Evolutionary conservation across 1,284 basidiomycete species (phyloP), one percentile per base, ranked within the genome.

Genomic region (Naganishia liquefaciens): DNA sequence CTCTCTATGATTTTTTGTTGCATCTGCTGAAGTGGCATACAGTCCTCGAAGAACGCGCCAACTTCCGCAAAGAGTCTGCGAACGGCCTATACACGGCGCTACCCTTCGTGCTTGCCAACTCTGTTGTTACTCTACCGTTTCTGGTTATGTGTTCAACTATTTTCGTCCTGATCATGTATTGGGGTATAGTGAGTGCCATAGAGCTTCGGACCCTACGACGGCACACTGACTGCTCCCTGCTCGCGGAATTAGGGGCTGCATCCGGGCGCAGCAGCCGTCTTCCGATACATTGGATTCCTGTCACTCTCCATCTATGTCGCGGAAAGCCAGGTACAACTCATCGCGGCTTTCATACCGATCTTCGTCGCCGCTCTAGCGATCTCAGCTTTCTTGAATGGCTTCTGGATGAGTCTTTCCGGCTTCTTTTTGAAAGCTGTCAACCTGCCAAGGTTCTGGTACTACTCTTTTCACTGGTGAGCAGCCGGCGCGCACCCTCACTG

Each of bases 291-390:
- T 3, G 76, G 76, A 3, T 83, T 83, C 70, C 75, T 86, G 5
- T 86, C 81, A 74, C 75, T 86, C 15, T 83, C 82, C 0, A 80
- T 87, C 17, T 75, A 82, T 39, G 80, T 81, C 76, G 80, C 19
- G 79, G 79, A 68, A 77, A 80, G 58, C 64, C 15, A 53, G 53
- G 55, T 47, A 3, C 27, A 19, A 30, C 46, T 17, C 25, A 49
- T n/a, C 21, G 6, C 21, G 6, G 40, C 42, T 4, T 39, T 52
- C 25, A 44, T 86, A 0, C 85, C 85, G 0, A 81, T 85, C 47
- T 86, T 86, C 65, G 83, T 86, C 23, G 85, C 84, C 0, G 82
- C 85, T 1, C 76, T 87, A 2, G 85, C 85, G 0, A 77, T 86
- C 4, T 75, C 60, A 3, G 65, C 65, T 2, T 86, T 86, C 70